Evolutionary conservation across 306 rosid species (phyloP).

Genomic region (Citrullus amarus): DNA sequence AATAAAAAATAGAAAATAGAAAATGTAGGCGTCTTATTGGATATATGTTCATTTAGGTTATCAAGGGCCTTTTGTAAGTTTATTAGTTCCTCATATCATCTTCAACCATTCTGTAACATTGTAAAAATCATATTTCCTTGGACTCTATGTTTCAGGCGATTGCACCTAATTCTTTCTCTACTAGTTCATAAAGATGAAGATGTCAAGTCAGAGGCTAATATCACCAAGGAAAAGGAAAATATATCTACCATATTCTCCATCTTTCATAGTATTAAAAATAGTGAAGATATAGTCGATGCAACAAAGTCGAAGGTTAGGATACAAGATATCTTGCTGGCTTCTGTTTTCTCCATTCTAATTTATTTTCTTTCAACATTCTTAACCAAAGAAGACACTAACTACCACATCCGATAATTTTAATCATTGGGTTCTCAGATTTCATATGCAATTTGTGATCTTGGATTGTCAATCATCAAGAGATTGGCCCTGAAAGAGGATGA

Average conservation of each 20-base stretch:
- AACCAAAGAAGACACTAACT: background rate
- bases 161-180: slow-evolving; percentile 65
- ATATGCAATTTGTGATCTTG: slow-evolving; percentile 87
- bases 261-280: slow-evolving; percentile 58
- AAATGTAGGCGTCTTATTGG: background rate
- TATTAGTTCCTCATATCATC: background rate
- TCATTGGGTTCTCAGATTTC: slow-evolving; percentile 54
- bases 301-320: slow-evolving; percentile 70
- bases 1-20: background rate
- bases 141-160: slow-evolving; percentile 44
- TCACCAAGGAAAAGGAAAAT: slow-evolving; percentile 45
- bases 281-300: slow-evolving; percentile 66
- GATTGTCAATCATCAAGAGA: slow-evolving; percentile 61
- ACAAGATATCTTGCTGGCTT: slow-evolving; percentile 6
- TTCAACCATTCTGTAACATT: slow-evolving; percentile 10
- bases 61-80: background rate
- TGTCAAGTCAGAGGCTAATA: slow-evolving; percentile 53
- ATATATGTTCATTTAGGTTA: background rate
- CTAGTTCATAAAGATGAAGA: slow-evolving; percentile 77
- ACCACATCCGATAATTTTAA: background rate
- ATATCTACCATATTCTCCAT: slow-evolving; percentile 42
- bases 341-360: background rate
- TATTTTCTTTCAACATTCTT: background rate
- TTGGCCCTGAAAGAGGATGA: slow-evolving; percentile 50
- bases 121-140: slow-evolving; percentile 8